phyloP scores from a whole-genome alignment of 2,329 filamentous ascomycete species.

The Incumbomyces delicatus region DNA sequence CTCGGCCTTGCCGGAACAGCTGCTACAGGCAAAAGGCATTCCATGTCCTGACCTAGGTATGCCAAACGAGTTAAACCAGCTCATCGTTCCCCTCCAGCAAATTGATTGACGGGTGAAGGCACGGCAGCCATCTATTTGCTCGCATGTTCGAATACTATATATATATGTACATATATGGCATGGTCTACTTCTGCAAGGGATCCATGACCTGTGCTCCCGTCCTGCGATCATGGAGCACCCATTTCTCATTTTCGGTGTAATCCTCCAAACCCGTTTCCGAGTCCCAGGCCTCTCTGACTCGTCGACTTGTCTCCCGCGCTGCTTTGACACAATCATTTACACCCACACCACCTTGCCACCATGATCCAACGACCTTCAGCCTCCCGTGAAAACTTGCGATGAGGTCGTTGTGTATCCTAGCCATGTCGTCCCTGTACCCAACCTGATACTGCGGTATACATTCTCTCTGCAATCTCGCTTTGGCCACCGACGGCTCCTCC shows the following conservation, averaged over 20 bases:
- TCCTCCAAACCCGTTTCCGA: conserved; percentile 15
- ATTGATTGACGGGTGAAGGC: too few species aligned
- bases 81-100: too few species aligned
- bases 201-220: conserved; percentile 3
- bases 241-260: conserved; percentile 11
- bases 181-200: conserved; percentile 1
- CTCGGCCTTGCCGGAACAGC: too few species aligned
- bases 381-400: conserved; percentile 48
- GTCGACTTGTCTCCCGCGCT: conserved; percentile 42
- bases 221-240: conserved; percentile 8
- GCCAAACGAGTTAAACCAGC: too few species aligned
- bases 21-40: too few species aligned
- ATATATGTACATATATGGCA: too few species aligned
- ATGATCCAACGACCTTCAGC: conserved; percentile 52
- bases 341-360: conserved; percentile 41
- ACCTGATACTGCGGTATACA: conserved; percentile 89
- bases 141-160: too few species aligned
- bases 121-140: too few species aligned
- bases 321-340: conserved; percentile 48
- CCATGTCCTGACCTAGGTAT: too few species aligned
- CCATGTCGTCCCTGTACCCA: conserved; percentile 60
- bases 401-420: conserved; percentile 46
- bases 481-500: conserved; percentile 50
- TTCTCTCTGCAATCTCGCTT: conserved; percentile 53
- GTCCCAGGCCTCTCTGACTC: conserved; percentile 17